A percentile compares a stretch with the other conserved stretches of the same genome.
Evolutionary conservation across 2,329 filamentous ascomycete genomes (phyloP).

Genomic region (Penicillium capsulatum): DNA sequence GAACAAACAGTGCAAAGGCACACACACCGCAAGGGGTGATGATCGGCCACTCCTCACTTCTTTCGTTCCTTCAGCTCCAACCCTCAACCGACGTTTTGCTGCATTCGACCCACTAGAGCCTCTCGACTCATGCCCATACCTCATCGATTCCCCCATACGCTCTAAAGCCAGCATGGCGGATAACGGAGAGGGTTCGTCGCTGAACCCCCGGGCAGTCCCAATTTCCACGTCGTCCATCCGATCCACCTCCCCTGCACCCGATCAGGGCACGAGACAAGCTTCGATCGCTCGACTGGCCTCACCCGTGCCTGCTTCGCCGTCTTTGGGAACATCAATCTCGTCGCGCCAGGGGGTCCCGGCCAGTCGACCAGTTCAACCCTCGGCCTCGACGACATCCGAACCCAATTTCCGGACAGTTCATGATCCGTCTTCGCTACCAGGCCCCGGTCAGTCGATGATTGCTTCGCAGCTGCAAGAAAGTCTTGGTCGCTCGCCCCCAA

Average conservation of each 20-base stretch:
- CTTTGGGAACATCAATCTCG: constrained; percentile 27
- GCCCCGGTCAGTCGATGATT: constrained; percentile 80
- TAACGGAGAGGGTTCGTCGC: constrained; percentile 37
- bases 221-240: constrained; percentile 31
- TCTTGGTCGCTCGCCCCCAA: constrained; percentile 51
- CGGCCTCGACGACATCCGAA: constrained; percentile 48
- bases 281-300: constrained; percentile 55
- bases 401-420: constrained; percentile 61
- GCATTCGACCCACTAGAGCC: background rate
- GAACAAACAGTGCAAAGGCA: constrained; percentile 33
- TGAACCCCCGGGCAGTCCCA: constrained; percentile 30
- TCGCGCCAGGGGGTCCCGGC: constrained; percentile 41
- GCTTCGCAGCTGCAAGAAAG: constrained; percentile 80
- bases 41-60: constrained; percentile 12
- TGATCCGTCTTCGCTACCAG: constrained; percentile 58
- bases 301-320: constrained; percentile 50
- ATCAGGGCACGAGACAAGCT: constrained; percentile 48
- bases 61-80: constrained; percentile 1
- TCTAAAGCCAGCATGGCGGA: constrained; percentile 25
- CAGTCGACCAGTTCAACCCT: constrained; percentile 29
- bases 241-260: constrained; percentile 38
- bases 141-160: background rate
- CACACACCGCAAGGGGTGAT: constrained; percentile 15
- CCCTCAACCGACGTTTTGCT: no score
- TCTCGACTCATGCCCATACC: background rate